Percentiles rank a stretch among this genome's conserved stretches.
These are phyloP conservation scores for Tolypocladium sp. DNA, from an alignment of 2,329 filamentous ascomycete genomes.

Conservation along the genomic window DNA sequence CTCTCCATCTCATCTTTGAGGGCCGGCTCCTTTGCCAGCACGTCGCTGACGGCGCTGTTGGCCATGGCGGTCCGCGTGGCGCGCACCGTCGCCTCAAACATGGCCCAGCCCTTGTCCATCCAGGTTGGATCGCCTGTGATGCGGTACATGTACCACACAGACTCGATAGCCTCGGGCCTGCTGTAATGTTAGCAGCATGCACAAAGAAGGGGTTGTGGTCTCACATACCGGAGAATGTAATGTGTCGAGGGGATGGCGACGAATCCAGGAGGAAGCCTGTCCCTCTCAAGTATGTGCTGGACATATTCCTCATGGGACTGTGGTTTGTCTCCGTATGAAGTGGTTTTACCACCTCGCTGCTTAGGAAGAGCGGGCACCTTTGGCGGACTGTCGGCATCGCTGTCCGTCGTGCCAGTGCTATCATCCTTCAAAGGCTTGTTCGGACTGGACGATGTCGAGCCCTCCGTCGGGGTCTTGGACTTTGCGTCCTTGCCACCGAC, in stretches of 20 bases:
- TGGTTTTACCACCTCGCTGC: background rate
- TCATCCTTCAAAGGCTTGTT: background rate
- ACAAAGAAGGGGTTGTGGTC: conserved; percentile 16
- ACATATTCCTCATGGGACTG: conserved; percentile 47
- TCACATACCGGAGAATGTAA: conserved; percentile 54
- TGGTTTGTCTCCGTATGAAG: conserved; percentile 21
- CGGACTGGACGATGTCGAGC: background rate
- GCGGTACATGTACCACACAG: conserved; percentile 83
- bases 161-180: conserved; percentile 80
- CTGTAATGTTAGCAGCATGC: conserved; percentile 8
- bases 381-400: background rate
- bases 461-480: background rate
- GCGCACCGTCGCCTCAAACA: conserved; percentile 66
- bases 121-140: conserved; percentile 70
- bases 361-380: background rate
- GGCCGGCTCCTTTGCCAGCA: conserved; percentile 33
- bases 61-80: conserved; percentile 58
- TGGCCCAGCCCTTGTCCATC: conserved; percentile 77
- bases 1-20: conserved; percentile 67
- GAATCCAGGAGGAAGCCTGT: conserved; percentile 42
- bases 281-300: conserved; percentile 29
- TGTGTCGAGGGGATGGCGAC: conserved; percentile 30
- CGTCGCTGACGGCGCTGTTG: conserved; percentile 61
- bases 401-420: conserved; percentile 1
- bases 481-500: conserved; percentile 3